Conservation (phyloP, 305 asterid species). For the Fraxinus greggii region DNA sequence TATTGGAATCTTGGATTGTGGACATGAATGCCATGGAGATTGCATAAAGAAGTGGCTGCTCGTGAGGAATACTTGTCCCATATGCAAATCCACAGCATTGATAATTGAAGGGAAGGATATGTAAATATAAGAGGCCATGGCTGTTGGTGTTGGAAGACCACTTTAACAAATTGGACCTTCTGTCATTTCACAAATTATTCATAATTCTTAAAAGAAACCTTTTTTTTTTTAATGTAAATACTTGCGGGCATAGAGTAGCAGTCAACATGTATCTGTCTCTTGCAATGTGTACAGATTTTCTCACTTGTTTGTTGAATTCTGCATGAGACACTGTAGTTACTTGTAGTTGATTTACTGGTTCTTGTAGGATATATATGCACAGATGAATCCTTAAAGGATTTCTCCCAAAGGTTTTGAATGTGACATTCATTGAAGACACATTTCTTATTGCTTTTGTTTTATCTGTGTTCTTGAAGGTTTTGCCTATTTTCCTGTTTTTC, state of each 20-base stretch:
- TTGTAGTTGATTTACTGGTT: background rate
- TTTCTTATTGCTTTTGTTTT: background rate
- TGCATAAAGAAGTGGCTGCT: conserved; percentile 65
- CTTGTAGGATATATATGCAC: background rate
- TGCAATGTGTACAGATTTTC: conserved; percentile 35
- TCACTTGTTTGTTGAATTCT: conserved; percentile 20
- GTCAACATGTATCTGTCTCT: conserved; percentile 15
- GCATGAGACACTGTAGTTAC: background rate
- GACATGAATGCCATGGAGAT: conserved; percentile 62
- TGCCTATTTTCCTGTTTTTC: background rate
- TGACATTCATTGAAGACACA: background rate
- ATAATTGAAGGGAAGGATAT: conserved; percentile 22
- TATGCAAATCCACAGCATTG: conserved; percentile 62
- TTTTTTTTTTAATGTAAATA: conserved; percentile 30
- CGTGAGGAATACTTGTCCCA: conserved; percentile 56
- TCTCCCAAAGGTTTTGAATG: background rate
- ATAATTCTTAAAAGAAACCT: background rate
- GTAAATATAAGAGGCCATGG: conserved; percentile 25
- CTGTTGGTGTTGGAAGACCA: background rate
- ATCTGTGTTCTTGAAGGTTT: background rate
- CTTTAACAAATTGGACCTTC: background rate
- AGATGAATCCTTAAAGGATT: background rate
- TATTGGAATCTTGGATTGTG: conserved; percentile 52
- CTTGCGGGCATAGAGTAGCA: conserved; percentile 16
- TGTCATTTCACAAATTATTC: conserved; percentile 11